A percentile compares a stretch with the other conserved stretches of the same genome.
phyloP scores from a whole-genome alignment of 257 asterid genomes.

The Thymus mandschuricus region DNA sequence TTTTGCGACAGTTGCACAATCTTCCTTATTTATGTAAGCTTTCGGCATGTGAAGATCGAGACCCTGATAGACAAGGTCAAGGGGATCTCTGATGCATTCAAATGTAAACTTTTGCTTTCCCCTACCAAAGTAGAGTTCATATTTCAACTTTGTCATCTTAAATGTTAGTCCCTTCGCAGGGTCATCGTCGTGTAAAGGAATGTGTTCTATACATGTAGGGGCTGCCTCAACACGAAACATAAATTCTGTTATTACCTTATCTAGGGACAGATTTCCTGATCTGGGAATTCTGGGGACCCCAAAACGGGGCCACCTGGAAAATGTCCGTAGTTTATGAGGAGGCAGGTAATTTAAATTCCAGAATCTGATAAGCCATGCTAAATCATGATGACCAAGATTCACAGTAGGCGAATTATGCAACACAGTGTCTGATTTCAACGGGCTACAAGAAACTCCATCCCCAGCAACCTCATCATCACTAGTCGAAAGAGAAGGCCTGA shows the following conservation, averaged over 20 bases:
- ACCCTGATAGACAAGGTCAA: constrained; percentile 96
- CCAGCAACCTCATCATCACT: constrained; percentile 47
- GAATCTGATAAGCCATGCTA: constrained; percentile 89
- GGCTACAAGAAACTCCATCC: constrained; percentile 51
- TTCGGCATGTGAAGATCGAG: constrained; percentile 93
- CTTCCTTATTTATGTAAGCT: constrained; percentile 75
- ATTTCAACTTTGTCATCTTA: constrained; percentile 78
- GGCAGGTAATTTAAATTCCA: constrained; percentile 89
- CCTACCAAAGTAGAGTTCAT: constrained; percentile 76
- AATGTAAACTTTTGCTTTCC: constrained; percentile 90
- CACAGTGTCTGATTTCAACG: constrained; percentile 46
- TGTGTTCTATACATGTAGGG: constrained; percentile 81
- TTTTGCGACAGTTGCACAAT: constrained; percentile 68
- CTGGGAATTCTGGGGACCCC: constrained; percentile 92
- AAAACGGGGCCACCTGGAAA: constrained; percentile 98
- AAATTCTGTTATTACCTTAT: constrained; percentile 97
- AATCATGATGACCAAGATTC: constrained; percentile 95
- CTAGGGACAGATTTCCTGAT: constrained; percentile 93
- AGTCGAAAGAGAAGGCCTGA: constrained; percentile 65
- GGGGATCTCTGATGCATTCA: constrained; percentile 85
- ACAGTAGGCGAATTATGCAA: constrained; percentile 68
- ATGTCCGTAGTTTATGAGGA: constrained; percentile 85
- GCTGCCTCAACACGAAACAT: constrained; percentile 93
- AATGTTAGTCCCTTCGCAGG: constrained; percentile 92
- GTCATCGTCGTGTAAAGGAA: constrained; percentile 91